Percentiles rank a stretch among this genome's conserved stretches.
Evolutionary conservation across 2,329 filamentous ascomycete species (phyloP).

Genomic region (Fusarium palustre): DNA sequence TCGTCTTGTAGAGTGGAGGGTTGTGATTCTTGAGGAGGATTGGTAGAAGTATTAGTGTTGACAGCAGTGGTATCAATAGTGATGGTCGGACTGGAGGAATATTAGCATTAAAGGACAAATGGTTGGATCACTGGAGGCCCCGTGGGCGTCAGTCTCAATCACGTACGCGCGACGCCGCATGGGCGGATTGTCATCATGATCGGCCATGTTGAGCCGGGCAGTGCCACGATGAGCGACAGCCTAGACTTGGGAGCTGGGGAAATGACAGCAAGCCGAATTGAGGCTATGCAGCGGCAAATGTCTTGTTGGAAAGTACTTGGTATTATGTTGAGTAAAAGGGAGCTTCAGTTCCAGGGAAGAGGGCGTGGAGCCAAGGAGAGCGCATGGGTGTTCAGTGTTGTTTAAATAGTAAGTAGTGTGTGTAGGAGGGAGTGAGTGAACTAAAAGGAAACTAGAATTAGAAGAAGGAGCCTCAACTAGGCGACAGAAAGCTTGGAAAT

Average conservation of each 20-base stretch:
- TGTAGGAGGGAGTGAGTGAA: background rate
- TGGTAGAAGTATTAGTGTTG: constrained; percentile 46
- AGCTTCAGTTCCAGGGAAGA: constrained; percentile 34
- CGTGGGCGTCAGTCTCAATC: constrained; percentile 12
- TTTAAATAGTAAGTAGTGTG: constrained; percentile 13
- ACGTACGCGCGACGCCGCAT: constrained; percentile 46
- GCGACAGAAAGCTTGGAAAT: constrained; percentile 14
- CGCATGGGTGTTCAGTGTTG: constrained; percentile 32
- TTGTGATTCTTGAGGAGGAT: constrained; percentile 48
- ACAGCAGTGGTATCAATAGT: constrained; percentile 65
- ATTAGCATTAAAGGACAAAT: constrained; percentile 34
- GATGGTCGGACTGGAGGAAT: constrained; percentile 60
- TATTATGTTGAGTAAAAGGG: constrained; percentile 33
- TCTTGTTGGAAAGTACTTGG: constrained; percentile 7
- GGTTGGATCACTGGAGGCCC: constrained; percentile 26
- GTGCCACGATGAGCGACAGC: constrained; percentile 26
- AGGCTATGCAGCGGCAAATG: constrained; percentile 44
- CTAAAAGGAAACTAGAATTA: constrained; percentile 21
- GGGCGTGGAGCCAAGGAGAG: constrained; percentile 41
- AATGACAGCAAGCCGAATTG: constrained; percentile 16
- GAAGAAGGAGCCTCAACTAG: constrained; percentile 12
- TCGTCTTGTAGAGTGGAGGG: constrained; percentile 54
- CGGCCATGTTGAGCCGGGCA: constrained; percentile 38
- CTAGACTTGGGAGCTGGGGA: constrained; percentile 14
- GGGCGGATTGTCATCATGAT: constrained; percentile 42